A percentile compares a stretch with the other conserved stretches of the same genome.
These are phyloP conservation scores for Akanthomyces muscarius DNA, from an alignment of 2,329 filamentous ascomycete genomes.

Conservation along the genomic window DNA sequence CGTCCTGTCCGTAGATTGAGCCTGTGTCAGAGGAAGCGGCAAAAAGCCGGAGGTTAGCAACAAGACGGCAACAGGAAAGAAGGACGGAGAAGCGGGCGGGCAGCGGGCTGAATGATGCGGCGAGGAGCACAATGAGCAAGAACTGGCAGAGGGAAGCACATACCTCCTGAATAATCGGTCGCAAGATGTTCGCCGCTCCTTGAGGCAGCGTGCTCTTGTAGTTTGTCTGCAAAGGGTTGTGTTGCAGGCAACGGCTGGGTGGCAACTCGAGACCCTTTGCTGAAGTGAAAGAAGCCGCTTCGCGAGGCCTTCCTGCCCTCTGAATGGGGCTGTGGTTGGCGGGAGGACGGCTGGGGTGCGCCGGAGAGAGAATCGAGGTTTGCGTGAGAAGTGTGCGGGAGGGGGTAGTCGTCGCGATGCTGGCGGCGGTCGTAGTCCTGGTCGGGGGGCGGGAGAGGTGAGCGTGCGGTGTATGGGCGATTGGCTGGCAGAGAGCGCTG, in stretches of 20 bases:
- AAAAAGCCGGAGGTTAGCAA: not conserved
- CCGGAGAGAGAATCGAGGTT: slow-evolving; percentile 21
- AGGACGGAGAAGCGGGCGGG: not conserved
- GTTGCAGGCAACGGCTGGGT: slow-evolving; percentile 26
- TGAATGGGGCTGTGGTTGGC: slow-evolving; percentile 29
- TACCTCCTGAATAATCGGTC: slow-evolving; percentile 29
- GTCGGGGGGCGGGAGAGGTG: slow-evolving; percentile 23
- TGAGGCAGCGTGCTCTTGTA: slow-evolving; percentile 13
- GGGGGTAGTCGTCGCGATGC: slow-evolving; percentile 10
- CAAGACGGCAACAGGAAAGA: not conserved
- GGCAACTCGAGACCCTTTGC: slow-evolving; percentile 41
- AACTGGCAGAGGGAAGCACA: slow-evolving; percentile 19
- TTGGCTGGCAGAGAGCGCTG: slow-evolving; percentile 36
- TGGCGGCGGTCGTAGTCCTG: slow-evolving; percentile 12
- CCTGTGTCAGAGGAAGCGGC: slow-evolving; percentile 25
- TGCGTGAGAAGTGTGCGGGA: slow-evolving; percentile 13
- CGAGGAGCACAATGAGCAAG: not conserved
- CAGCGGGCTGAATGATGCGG: not conserved
- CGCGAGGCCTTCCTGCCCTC: slow-evolving; percentile 43
- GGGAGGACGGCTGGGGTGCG: slow-evolving; percentile 20
- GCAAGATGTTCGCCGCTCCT: slow-evolving; percentile 1
- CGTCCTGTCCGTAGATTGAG: slow-evolving; percentile 26
- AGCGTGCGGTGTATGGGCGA: slow-evolving; percentile 10
- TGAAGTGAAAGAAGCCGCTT: slow-evolving; percentile 50
- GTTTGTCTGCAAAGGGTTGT: slow-evolving; percentile 22